phyloP scores from a whole-genome alignment of 257 asterid genomes.

The Ophiorrhiza pumila region DNA sequence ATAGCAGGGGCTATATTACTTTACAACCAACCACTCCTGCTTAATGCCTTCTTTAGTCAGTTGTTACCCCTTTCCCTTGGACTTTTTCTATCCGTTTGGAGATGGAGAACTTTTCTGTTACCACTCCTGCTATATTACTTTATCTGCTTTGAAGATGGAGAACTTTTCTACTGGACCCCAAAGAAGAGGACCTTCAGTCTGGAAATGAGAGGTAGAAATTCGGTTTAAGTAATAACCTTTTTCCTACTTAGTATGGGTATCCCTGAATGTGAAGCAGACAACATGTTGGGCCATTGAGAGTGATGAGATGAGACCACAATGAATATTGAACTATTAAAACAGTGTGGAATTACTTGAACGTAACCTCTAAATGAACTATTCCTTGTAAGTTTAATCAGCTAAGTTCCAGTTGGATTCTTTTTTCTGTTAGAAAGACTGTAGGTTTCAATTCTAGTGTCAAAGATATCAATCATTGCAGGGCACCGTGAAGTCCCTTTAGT shows the following conservation, averaged over 20 bases:
- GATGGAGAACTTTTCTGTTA: too few relatives aligned
- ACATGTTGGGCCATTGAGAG: too few relatives aligned
- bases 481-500: not conserved
- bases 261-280: not conserved
- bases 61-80: too few relatives aligned
- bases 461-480: not conserved
- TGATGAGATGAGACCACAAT: too few relatives aligned
- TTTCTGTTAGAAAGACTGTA: not conserved
- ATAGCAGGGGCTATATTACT: too few relatives aligned
- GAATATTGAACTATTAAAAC: not conserved
- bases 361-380: not conserved
- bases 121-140: too few relatives aligned
- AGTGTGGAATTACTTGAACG: not conserved
- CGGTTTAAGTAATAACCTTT: too few relatives aligned
- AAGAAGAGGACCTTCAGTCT: not conserved
- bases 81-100: too few relatives aligned
- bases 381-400: not conserved
- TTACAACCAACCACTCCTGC: not conserved
- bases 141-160: not conserved
- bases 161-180: not conserved
- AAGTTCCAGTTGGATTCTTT: not conserved
- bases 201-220: not conserved
- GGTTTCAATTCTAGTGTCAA: not conserved
- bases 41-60: not conserved
- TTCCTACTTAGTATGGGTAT: too few relatives aligned